These are phyloP conservation scores for Microcyclosporella mali DNA, from an alignment of 2,329 filamentous ascomycete genomes.

Conservation along the genomic window DNA sequence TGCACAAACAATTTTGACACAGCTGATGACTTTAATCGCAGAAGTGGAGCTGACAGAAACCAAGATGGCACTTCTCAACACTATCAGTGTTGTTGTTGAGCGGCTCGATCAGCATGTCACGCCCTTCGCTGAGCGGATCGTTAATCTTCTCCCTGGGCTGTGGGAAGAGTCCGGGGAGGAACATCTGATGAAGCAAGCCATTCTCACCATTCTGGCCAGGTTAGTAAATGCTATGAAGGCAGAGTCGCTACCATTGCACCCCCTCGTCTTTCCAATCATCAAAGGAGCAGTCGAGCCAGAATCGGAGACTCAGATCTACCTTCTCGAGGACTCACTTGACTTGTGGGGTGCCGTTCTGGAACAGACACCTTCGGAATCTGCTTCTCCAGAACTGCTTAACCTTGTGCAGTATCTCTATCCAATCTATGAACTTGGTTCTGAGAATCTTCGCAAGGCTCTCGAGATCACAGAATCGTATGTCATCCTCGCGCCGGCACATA, in stretches of 20 bases:
- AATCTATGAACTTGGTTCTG: slow-evolving; percentile 44
- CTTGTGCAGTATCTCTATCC: slow-evolving; percentile 42
- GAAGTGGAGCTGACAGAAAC: slow-evolving; percentile 79
- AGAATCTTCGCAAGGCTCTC: slow-evolving; percentile 43
- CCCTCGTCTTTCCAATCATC: slow-evolving; percentile 75
- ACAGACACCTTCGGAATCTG: slow-evolving; percentile 44
- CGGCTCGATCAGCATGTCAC: slow-evolving; percentile 69
- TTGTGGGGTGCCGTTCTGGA: slow-evolving; percentile 75
- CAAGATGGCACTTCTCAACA: slow-evolving; percentile 83
- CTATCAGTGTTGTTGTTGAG: slow-evolving; percentile 71
- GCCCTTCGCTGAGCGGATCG: slow-evolving; percentile 69
- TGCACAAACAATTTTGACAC: slow-evolving; percentile 64
- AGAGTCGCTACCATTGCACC: slow-evolving; percentile 70
- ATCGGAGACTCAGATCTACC: slow-evolving; percentile 68
- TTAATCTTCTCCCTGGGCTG: slow-evolving; percentile 69
- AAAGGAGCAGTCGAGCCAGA: slow-evolving; percentile 69
- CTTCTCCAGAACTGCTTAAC: slow-evolving; percentile 38
- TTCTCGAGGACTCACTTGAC: slow-evolving; percentile 87
- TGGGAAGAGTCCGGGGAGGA: slow-evolving; percentile 85
- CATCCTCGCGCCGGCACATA: slow-evolving; percentile 42
- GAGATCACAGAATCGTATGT: slow-evolving; percentile 47
- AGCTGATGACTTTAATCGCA: slow-evolving; percentile 70
- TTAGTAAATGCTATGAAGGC: slow-evolving; percentile 80
- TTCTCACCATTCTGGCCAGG: slow-evolving; percentile 76
- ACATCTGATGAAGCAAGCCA: slow-evolving; percentile 88